A percentile compares a stretch with the other conserved stretches of the same genome.
phyloP scores from a whole-genome alignment of 2,329 filamentous ascomycete genomes.

The Colletotrichum echinochloae region DNA sequence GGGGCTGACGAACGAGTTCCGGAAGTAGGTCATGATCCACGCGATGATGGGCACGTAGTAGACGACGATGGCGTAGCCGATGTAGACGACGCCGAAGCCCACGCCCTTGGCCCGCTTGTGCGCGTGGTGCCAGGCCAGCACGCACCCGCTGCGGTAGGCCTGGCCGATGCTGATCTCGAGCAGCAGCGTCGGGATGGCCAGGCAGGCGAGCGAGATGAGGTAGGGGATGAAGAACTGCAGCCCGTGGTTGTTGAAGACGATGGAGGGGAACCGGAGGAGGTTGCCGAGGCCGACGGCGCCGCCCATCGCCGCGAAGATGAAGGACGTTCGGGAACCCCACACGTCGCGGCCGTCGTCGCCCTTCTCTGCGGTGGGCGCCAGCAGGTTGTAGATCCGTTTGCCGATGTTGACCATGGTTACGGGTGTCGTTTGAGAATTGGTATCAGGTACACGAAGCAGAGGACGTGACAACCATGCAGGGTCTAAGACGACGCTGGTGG shows the following conservation, averaged over 20 bases:
- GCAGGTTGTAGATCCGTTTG: slow-evolving; percentile 38
- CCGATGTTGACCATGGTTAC: slow-evolving; percentile 9
- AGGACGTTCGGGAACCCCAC: slow-evolving; percentile 60
- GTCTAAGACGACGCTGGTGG: fast-evolving
- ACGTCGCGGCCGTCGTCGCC: slow-evolving; percentile 52
- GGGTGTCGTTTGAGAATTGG: not conserved
- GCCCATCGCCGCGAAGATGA: slow-evolving; percentile 63
- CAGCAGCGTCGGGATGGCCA: slow-evolving; percentile 65
- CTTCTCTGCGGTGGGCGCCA: slow-evolving; percentile 44
- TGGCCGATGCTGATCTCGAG: slow-evolving; percentile 76
- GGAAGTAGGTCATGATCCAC: slow-evolving; percentile 69
- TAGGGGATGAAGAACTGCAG: slow-evolving; percentile 69
- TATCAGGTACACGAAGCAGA: not conserved
- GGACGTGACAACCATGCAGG: too few species aligned
- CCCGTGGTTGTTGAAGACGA: slow-evolving; percentile 68
- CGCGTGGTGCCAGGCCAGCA: slow-evolving; percentile 63
- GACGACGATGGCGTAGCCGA: slow-evolving; percentile 62
- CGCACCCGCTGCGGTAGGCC: slow-evolving; percentile 63
- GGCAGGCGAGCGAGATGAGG: slow-evolving; percentile 60
- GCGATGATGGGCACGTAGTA: slow-evolving; percentile 67
- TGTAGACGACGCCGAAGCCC: slow-evolving; percentile 62
- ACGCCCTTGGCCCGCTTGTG: slow-evolving; percentile 62
- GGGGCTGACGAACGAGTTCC: slow-evolving; percentile 62
- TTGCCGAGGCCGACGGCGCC: slow-evolving; percentile 67
- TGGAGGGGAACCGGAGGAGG: slow-evolving; percentile 65